These are phyloP conservation scores for Colletotrichum cordylinicola DNA, from an alignment of 2,329 filamentous ascomycete genomes.

Conservation along the genomic window DNA sequence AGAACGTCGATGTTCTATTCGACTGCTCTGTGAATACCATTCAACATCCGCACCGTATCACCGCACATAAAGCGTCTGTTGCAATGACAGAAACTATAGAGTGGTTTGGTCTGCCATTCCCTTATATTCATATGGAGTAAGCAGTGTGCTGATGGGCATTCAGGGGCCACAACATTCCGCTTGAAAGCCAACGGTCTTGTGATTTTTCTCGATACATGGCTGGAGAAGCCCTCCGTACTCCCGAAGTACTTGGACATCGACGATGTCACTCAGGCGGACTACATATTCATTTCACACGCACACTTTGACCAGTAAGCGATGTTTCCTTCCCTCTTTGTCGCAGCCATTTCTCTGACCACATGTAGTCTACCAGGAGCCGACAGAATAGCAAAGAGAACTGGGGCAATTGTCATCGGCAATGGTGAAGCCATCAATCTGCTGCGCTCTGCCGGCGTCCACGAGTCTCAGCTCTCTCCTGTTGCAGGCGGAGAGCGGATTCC, in stretches of 20 bases:
- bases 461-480: slow-evolving; percentile 27
- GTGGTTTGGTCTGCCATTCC: background rate
- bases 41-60: background rate
- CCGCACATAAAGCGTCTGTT: background rate
- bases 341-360: background rate
- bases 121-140: background rate
- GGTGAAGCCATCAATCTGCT: slow-evolving; percentile 28
- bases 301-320: slow-evolving; percentile 27
- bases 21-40: accelerated
- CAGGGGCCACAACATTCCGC: background rate
- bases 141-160: accelerated
- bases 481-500: slow-evolving; percentile 28
- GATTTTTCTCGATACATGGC: background rate
- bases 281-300: slow-evolving; percentile 30
- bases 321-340: background rate
- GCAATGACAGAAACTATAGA: background rate
- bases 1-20: accelerated
- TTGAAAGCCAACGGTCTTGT: background rate
- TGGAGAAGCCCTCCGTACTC: background rate
- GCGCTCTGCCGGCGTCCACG: slow-evolving; percentile 26
- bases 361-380: slow-evolving; percentile 28
- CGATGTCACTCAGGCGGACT: slow-evolving; percentile 27
- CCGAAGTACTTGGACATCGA: slow-evolving; percentile 16
- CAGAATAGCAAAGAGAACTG: slow-evolving; percentile 27
- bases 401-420: slow-evolving; percentile 28